Conservation (phyloP, 129 eudicot species). For the Saposhnikovia divaricata region DNA sequence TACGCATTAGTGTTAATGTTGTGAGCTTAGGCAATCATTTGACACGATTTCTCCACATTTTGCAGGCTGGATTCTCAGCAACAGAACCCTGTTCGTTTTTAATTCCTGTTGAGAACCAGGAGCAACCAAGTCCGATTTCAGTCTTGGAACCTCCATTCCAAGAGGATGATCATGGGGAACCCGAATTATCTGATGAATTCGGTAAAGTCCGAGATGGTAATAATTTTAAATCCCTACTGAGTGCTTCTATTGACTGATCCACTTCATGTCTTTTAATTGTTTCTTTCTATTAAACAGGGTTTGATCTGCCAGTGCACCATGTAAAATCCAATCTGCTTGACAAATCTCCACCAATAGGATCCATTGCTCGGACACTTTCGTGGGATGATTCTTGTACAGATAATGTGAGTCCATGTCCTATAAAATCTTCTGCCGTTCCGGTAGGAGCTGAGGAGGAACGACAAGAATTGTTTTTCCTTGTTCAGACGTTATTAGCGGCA, state of each 20-base stretch:
- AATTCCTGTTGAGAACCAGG: conserved; percentile 56
- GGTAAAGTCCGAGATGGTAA: conserved; percentile 51
- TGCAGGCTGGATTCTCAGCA: conserved; percentile 42
- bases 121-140: conserved; percentile 92
- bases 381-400: conserved; percentile 65
- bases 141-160: conserved; percentile 73
- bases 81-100: not conserved
- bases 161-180: conserved; percentile 43
- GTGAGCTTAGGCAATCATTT: not conserved
- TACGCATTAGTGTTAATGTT: not conserved
- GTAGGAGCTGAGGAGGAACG: conserved; percentile 47
- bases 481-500: conserved; percentile 53
- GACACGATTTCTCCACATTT: not conserved
- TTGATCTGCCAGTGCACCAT: conserved; percentile 19
- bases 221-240: not conserved
- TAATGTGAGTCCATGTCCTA: conserved; percentile 36
- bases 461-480: conserved; percentile 49
- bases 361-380: conserved; percentile 87
- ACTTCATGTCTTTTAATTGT: conserved; percentile 11
- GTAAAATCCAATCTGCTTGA: conserved; percentile 63
- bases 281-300: conserved; percentile 30
- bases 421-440: conserved; percentile 35
- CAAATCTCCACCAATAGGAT: conserved; percentile 95
- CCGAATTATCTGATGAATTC: conserved; percentile 18
- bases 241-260: not conserved